phyloP scores from a whole-genome alignment of 371 early-diverging fungal genomes.

The Umbelopsis sp. region DNA sequence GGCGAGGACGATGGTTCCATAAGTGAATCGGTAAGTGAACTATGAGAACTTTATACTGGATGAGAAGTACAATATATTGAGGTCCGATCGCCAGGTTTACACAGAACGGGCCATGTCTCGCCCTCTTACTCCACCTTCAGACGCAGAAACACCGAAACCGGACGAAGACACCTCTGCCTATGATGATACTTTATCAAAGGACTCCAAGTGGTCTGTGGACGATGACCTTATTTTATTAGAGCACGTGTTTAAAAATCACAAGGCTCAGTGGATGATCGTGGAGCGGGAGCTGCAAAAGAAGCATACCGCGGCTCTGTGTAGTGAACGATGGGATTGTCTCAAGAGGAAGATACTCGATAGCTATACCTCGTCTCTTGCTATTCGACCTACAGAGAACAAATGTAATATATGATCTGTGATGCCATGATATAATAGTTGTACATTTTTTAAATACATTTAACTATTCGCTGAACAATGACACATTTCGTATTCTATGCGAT shows the following conservation, averaged over 20 bases:
- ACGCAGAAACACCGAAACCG: neutral
- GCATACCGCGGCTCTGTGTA: neutral
- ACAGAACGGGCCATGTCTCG: conserved; percentile 5
- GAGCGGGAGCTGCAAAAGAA: neutral
- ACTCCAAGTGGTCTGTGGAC: neutral
- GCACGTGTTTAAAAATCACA: neutral
- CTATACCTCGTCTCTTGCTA: neutral
- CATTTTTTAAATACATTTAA: neutral
- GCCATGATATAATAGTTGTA: conserved; percentile 8
- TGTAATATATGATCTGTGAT: neutral
- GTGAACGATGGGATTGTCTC: neutral
- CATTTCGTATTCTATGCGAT: too few relatives aligned
- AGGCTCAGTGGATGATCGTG: neutral
- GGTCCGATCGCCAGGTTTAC: neutral
- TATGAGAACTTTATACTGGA: neutral
- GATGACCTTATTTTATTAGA: conserved; percentile 8
- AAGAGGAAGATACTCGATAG: neutral
- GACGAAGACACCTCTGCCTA: neutral
- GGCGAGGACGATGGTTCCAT: neutral
- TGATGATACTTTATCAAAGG: neutral
- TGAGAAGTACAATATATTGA: neutral
- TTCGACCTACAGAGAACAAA: neutral
- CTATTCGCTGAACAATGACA: too few relatives aligned
- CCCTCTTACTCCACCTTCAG: conserved; percentile 10
- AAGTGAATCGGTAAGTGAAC: conserved; percentile 7